Evolutionary conservation across 352 stramenopile genomes (phyloP), one percentile per base, ranked within the genome.

Genomic region (Blastocystis sp.): DNA sequence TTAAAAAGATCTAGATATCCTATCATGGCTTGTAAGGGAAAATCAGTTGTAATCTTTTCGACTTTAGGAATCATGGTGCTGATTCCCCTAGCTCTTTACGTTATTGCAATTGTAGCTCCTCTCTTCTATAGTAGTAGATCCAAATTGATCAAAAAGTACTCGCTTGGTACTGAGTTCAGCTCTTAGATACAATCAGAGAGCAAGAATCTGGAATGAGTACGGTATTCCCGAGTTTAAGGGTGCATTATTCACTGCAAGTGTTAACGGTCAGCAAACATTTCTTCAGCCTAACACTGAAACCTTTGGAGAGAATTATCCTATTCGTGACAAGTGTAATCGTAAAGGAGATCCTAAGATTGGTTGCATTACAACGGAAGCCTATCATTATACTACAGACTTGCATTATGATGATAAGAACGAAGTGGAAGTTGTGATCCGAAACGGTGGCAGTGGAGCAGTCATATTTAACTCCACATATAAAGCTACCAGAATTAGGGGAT

Each of bases 391-490:
- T 24, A 32, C 35, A 27, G 43, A 63, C 19, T n/a, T 80, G 12
- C 37, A 43, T 11, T 80, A 80, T 63, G 21, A 51, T 3, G 39
- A 39, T 27, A 27, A n/a, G 12, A 54, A 54, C 6, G 11, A 21
- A 14, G 4, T 59, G n/a, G 27, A 24, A 14, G 43, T 80, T 37
- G 24, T 42, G 6, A 27, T 80, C 19, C 19, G 19, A n/a, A 80
- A 80, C 37, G 27, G 37, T 1, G 16, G 59, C 24, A 80, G 16
- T 35, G 63, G 63, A 37, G 39, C 42, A n/a, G 24, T 59, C 14
- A 59, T 80, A 16, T 80, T 49, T 42, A 80, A 80, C n/a, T 58
- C 69, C 7, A 80, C 69, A n/a, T 80, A 80, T 39, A 57, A 3
- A 6, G 56, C 43, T n/a, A 24, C 21, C 14, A 78, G 0, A 27